Evolutionary conservation across 192 early-diverging fungal species (phyloP).

Genomic region (Coemansia sp.): DNA sequence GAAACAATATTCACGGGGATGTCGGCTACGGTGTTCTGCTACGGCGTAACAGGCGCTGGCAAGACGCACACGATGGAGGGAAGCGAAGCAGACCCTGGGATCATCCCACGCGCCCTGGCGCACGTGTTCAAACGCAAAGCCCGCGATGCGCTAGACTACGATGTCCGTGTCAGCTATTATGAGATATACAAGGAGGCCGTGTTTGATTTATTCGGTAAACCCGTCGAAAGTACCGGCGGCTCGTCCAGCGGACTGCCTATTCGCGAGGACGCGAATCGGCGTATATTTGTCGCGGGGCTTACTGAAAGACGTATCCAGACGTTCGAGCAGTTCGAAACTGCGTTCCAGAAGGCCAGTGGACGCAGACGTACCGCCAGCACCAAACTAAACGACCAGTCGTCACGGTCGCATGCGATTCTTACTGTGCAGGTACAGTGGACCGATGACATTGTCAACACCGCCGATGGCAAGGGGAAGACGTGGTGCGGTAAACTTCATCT

Average conservation of each 20-base stretch:
- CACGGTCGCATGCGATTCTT: constrained; percentile 66
- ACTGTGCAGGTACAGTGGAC: constrained; percentile 55
- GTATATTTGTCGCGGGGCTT: constrained; percentile 61
- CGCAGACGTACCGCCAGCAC: constrained; percentile 65
- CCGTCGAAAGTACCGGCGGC: constrained; percentile 18
- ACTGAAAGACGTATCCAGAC: constrained; percentile 56
- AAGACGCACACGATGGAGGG: constrained; percentile 71
- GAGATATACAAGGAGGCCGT: constrained; percentile 73
- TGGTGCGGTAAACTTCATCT: constrained; percentile 59
- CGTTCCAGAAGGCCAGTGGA: constrained; percentile 54
- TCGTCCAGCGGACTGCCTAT: constrained; percentile 50
- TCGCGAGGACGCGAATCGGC: constrained; percentile 57
- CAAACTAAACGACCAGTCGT: constrained; percentile 64
- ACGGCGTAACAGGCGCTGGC: constrained; percentile 67
- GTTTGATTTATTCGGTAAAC: constrained; percentile 55
- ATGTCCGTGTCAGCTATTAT: constrained; percentile 60
- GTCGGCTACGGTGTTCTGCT: constrained; percentile 69
- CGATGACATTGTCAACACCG: constrained; percentile 21
- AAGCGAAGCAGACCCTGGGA: constrained; percentile 56
- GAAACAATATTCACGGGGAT: constrained; percentile 60
- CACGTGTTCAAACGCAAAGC: constrained; percentile 58
- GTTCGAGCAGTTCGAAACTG: constrained; percentile 55
- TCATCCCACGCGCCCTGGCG: constrained; percentile 61
- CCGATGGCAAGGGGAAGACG: constrained; percentile 17
- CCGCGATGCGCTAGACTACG: constrained; percentile 43